Base-by-base conservation (phyloP, 108 stramenopile species). In the Asterionellopsis glacialis region DNA sequence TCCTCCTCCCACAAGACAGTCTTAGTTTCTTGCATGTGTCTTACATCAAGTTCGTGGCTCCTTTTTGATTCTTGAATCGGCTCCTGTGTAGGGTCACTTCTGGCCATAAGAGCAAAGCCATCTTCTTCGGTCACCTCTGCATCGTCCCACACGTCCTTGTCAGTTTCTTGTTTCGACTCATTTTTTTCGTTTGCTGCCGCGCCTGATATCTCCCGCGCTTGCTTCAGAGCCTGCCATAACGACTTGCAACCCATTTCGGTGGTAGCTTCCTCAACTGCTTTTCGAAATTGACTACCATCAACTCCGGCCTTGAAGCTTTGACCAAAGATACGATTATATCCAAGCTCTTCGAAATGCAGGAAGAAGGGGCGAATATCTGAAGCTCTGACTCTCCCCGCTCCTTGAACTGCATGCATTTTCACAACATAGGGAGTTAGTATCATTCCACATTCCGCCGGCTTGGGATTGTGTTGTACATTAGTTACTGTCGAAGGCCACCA, bases 401-500 rank as follows among this genome's bases (percentile, higher is more conserved):
- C 18, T 15, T 15, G 14, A 25, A 25, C 52, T 6, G 23, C 52
- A 25, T 24, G 24, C 52, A 53, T 53, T 19, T 53, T 53, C 4
- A 53, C 52, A 19, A 53, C 19, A 24, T 53, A 53, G 6, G 9
- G 52, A 21, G 52, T 53, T 5, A 53, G 22, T 25, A 24, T 19
- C 15, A 53, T 24, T 15, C 24, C 21, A 25, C 12, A 44, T 45
- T 18, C 45, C 23, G 0, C 14, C 41, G 12, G 19, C 44, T 19
- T 18, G 43, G 38, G 27, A 16, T 59, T 59, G 16, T 33, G 12
- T 16, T 16, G 12, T 39, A 56, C 41, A 57, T 41, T 41, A 21
- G 54, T 45, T n/a, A 76, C 67, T 41, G 61, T 59, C 13, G 61
- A 70, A 11, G 75, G 75, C 75, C 75, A 76, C 60, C 66, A 76